A percentile compares a stretch with the other conserved stretches of the same genome.
phyloP scores from a whole-genome alignment of 768 basidiomycete genomes.

The Lepiota venenata region DNA sequence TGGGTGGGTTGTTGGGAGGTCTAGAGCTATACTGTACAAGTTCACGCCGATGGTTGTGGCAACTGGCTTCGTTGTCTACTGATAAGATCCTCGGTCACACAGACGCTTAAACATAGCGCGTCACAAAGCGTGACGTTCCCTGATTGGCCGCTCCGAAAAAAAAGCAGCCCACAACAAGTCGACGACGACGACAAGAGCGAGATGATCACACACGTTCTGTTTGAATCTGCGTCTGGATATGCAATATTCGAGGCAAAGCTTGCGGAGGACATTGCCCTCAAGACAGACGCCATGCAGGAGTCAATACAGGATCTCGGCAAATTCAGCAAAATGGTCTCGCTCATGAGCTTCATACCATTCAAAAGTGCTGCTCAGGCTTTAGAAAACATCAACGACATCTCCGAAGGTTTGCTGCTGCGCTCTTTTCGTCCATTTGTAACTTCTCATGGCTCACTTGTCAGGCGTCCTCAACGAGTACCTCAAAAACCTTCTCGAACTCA shows the following conservation, averaged over 20 bases:
- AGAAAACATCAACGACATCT: conserved; percentile 94
- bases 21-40: too few relatives aligned
- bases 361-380: conserved; percentile 90
- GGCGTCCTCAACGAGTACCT: conserved; percentile 86
- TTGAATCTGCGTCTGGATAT: conserved; percentile 94
- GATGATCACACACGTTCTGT: conserved; percentile 86
- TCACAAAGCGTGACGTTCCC: too few relatives aligned
- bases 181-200: background rate
- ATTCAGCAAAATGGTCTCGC: conserved; percentile 89
- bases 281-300: conserved; percentile 75
- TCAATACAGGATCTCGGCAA: conserved; percentile 84
- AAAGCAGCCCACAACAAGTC: background rate
- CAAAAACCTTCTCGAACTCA: conserved; percentile 81
- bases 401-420: conserved; percentile 68
- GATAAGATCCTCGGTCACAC: too few relatives aligned
- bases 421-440: background rate
- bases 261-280: conserved; percentile 82
- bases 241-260: conserved; percentile 88
- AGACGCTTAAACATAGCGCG: too few relatives aligned
- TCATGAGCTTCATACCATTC: conserved; percentile 92
- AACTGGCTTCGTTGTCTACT: too few relatives aligned
- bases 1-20: too few relatives aligned
- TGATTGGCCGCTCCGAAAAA: background rate
- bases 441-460: conserved; percentile 23
- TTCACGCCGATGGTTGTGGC: too few relatives aligned